Evolutionary conservation across 2,329 filamentous ascomycete genomes (phyloP).

Genomic region (Drechslerella dactyloides): DNA sequence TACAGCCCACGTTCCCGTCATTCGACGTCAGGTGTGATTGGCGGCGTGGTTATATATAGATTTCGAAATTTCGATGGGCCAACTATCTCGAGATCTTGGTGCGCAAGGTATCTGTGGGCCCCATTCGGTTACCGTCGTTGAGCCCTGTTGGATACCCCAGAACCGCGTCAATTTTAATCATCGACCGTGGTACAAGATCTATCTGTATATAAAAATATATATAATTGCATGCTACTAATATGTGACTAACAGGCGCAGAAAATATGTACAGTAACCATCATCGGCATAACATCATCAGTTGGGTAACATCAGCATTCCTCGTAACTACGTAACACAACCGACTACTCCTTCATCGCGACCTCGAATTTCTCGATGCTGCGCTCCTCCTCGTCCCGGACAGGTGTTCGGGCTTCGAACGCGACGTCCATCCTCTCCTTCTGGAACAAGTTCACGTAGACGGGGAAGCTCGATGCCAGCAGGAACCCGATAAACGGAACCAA

Average conservation of each 20-base stretch:
- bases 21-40: too few species aligned
- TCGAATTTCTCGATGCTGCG: conserved; percentile 38
- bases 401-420: conserved; percentile 28
- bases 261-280: background rate
- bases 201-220: background rate
- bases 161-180: too few species aligned
- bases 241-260: background rate
- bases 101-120: too few species aligned
- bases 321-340: background rate
- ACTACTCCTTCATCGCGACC: conserved; percentile 37
- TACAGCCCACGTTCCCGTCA: background rate
- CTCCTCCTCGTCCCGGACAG: conserved; percentile 48
- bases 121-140: too few species aligned
- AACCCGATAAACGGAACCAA: conserved; percentile 62
- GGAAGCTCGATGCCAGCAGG: conserved; percentile 61
- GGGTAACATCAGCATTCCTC: background rate
- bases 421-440: conserved; percentile 52
- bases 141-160: background rate
- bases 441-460: conserved; percentile 58
- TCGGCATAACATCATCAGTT: background rate
- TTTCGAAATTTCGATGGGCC: too few species aligned
- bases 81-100: too few species aligned
- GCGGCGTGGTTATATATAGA: too few species aligned
- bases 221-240: background rate
- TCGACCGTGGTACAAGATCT: too few species aligned